Conservation (phyloP, 768 basidiomycete genomes). For the Pisolithus tinctorius region DNA sequence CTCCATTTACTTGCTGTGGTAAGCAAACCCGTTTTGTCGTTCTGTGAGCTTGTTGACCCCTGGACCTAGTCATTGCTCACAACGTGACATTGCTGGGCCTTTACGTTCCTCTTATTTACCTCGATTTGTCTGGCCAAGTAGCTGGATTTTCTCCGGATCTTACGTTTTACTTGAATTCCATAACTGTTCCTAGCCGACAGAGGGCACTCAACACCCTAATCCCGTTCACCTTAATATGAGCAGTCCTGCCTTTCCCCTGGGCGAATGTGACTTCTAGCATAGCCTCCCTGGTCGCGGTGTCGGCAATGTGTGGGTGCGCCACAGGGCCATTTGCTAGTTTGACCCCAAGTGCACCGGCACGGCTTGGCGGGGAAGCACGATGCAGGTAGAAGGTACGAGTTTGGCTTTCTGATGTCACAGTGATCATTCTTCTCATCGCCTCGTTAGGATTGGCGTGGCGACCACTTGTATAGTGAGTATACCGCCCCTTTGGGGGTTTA, state of each 20-base stretch:
- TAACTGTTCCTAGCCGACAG: slow-evolving; percentile 4
- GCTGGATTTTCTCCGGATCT: slow-evolving; percentile 4
- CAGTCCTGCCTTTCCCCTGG: slow-evolving; percentile 38
- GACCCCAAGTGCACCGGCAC: slow-evolving; percentile 4
- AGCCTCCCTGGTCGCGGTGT: slow-evolving; percentile 24
- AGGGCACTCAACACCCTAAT: slow-evolving; percentile 36
- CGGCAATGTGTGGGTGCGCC: slow-evolving; percentile 34
- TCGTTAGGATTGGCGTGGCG: slow-evolving; percentile 2
- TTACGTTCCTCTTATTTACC: slow-evolving; percentile 6
- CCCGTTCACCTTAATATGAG: slow-evolving; percentile 34
- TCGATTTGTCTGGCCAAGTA: slow-evolving; percentile 3
- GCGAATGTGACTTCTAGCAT: slow-evolving; percentile 28
- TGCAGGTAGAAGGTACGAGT: slow-evolving; percentile 3
- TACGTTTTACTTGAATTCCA: slow-evolving; percentile 5
- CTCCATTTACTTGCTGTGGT: slow-evolving; percentile 7
- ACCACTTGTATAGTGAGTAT: slow-evolving; percentile 1
- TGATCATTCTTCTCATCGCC: not conserved
- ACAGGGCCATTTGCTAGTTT: slow-evolving; percentile 5
- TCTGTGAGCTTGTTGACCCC: too few relatives aligned
- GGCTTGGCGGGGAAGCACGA: slow-evolving; percentile 6
- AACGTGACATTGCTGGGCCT: slow-evolving; percentile 2
- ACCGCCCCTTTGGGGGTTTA: not conserved
- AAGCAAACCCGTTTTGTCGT: not conserved
- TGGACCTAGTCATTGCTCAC: slow-evolving; percentile 2
- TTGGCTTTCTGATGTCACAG: too few relatives aligned